Percentiles rank a stretch among this genome's conserved stretches.
Conservation (phyloP, 177 flowering plant species). For the Vitis hybrid region DNA sequence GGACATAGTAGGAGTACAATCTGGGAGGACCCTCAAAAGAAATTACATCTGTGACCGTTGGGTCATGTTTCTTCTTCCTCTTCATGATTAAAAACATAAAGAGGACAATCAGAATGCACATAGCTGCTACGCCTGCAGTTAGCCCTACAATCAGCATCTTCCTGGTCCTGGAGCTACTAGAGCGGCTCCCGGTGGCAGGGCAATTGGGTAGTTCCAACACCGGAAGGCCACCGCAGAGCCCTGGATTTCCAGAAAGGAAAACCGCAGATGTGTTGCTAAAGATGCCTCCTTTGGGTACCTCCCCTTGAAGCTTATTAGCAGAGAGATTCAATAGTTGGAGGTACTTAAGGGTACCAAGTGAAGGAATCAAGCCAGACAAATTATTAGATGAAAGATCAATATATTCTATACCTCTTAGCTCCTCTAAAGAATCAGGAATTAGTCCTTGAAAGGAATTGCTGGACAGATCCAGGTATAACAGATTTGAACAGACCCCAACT, state of each 20-base stretch:
- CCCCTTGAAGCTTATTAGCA: conserved; percentile 19
- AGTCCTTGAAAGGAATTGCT: conserved; percentile 24
- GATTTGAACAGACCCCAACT: conserved; percentile 11
- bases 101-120: not conserved
- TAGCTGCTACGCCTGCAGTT: not conserved
- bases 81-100: not conserved
- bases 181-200: not conserved
- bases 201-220: conserved; percentile 14
- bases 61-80: not conserved
- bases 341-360: conserved; percentile 6
- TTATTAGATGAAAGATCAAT: conserved; percentile 19
- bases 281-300: conserved; percentile 20
- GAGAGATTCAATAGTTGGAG: conserved; percentile 20
- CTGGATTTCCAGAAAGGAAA: conserved; percentile 8
- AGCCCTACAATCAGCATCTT: not conserved
- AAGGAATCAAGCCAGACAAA: conserved; percentile 16
- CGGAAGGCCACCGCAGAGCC: conserved; percentile 17
- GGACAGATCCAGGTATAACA: conserved; percentile 14
- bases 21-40: conserved; percentile 7
- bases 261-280: conserved; percentile 12
- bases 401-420: conserved; percentile 15
- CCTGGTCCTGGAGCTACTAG: not conserved
- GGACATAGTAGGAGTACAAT: conserved; percentile 18
- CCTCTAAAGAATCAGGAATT: conserved; percentile 19
- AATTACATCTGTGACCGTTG: not conserved